Evolutionary conservation across 352 stramenopile genomes (phyloP).

Genomic region (Phytopythium helicoides): DNA sequence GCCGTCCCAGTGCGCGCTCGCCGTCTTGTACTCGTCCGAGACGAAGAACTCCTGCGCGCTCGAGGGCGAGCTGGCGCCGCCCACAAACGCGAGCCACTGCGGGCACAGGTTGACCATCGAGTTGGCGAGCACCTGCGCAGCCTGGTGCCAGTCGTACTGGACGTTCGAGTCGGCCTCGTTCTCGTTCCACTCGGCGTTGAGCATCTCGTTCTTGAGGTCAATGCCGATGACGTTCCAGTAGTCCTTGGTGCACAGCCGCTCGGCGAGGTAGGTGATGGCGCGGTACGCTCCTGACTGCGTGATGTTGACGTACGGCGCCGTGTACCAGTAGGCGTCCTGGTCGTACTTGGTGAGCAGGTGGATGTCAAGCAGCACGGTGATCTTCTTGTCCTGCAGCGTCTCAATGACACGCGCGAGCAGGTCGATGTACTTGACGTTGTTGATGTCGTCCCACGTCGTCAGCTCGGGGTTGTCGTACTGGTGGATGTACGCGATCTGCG

Average conservation of each 20-base stretch:
- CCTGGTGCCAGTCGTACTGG: constrained; percentile 38
- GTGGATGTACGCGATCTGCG: constrained; percentile 55
- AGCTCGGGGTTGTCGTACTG: constrained; percentile 62
- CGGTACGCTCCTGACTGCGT: constrained; percentile 43
- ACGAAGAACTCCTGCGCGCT: constrained; percentile 34
- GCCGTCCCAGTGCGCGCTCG: constrained; percentile 55
- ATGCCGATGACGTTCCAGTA: constrained; percentile 75
- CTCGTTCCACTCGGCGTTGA: constrained; percentile 30
- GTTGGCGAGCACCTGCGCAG: constrained; percentile 35
- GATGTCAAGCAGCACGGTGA: constrained; percentile 62
- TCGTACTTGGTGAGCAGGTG: constrained; percentile 48
- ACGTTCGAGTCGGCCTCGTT: constrained; percentile 18
- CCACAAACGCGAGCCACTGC: constrained; percentile 65
- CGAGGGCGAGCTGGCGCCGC: constrained; percentile 45
- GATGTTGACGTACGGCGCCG: constrained; percentile 43
- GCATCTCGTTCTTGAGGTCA: constrained; percentile 65
- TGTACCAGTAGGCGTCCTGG: constrained; percentile 70
- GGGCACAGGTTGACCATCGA: constrained; percentile 45
- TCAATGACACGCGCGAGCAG: constrained; percentile 53
- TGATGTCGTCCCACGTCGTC: constrained; percentile 38
- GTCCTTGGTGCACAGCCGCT: constrained; percentile 40
- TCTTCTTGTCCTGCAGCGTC: constrained; percentile 43
- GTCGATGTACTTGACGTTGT: constrained; percentile 54
- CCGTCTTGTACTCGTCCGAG: constrained; percentile 32
- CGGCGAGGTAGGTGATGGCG: constrained; percentile 38